Base-by-base conservation (phyloP, 106 monocot species). In the Acorus gramineus region DNA sequence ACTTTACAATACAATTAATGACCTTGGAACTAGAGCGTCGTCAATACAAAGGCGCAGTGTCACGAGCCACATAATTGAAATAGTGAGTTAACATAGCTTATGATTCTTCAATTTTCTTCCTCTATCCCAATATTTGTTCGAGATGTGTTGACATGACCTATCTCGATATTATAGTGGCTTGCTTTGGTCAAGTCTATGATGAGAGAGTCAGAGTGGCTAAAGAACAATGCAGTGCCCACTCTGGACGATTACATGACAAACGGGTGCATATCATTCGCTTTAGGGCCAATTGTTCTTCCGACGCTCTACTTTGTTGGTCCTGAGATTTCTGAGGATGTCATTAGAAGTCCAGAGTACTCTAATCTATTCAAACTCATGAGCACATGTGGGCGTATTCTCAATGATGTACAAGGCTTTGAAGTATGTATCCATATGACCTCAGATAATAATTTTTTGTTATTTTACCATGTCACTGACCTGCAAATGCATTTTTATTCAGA, bases 251-350 rank as follows among this genome's bases (percentile, higher is more conserved):
- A 98, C 59, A 81, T 88, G 85, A 11, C n/a, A 66, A 85, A 98
- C 81, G 96, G 83, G 65, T 79, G 57, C 59, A 73, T 85, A n/a
- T 98, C 96, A 13, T 79, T 92, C 74, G 85, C 96, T 52, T 63
- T 98, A 50, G 96, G 85, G 6, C 87, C 91, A 42, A 83, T 98
- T 49, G 76, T 98, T 57, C 74, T 91, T 44, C 96, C 88, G 9
- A 66, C 88, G 7, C 55, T 88, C n/a, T 98, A 91, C 73, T 85
- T 98, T 50, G 77, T 85, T 51, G 87, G 85, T 2, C 83, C 88
- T 8, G 50, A 81, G 74, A 70, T 92, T 63, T 73, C 83, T 10
- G 76, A 74, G 52, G 67, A 82, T 69, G 68, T 66, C 7, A 57
- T 81, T 44, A 65, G 49, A 61, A 58, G 65, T 63, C 63, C 78